These are phyloP conservation scores for Plasmopara muralis DNA, from an alignment of 352 stramenopile species.

Conservation along the genomic window DNA sequence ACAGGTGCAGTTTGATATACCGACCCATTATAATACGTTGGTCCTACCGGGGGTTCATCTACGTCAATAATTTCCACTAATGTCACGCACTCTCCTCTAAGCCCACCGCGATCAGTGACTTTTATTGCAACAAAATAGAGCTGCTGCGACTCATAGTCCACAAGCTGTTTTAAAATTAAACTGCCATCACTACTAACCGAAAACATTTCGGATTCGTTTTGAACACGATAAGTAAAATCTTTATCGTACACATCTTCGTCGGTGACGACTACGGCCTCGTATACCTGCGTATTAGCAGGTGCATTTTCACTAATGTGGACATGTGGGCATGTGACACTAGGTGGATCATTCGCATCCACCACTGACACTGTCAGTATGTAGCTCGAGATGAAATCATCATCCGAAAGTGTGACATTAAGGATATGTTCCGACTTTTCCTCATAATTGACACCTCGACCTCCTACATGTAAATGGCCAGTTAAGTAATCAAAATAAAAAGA, in stretches of 20 bases:
- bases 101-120: constrained; percentile 23
- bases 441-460: constrained; percentile 27
- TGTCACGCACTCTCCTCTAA: constrained; percentile 29
- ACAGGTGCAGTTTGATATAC: constrained; percentile 18
- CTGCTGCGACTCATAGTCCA: constrained; percentile 35
- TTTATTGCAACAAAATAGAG: constrained; percentile 28
- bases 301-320: constrained; percentile 18
- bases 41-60: constrained; percentile 31
- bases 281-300: constrained; percentile 10
- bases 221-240: constrained; percentile 15
- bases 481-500: constrained; percentile 44
- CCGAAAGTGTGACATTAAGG: constrained; percentile 10
- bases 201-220: constrained; percentile 23
- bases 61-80: constrained; percentile 34
- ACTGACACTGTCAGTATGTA: constrained; percentile 13
- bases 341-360: constrained; percentile 18
- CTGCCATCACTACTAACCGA: constrained; percentile 25
- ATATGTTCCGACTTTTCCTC: constrained; percentile 17
- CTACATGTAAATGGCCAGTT: constrained; percentile 29
- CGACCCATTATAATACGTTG: constrained; percentile 25
- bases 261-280: constrained; percentile 1
- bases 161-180: constrained; percentile 20
- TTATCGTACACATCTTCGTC: constrained; percentile 21
- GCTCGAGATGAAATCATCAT: constrained; percentile 5
- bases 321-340: constrained; percentile 9